A percentile compares a stretch with the other conserved stretches of the same genome.
Conservation (phyloP, 225 moss, liverwort and hornwort species). For the Bryum argenteum region DNA sequence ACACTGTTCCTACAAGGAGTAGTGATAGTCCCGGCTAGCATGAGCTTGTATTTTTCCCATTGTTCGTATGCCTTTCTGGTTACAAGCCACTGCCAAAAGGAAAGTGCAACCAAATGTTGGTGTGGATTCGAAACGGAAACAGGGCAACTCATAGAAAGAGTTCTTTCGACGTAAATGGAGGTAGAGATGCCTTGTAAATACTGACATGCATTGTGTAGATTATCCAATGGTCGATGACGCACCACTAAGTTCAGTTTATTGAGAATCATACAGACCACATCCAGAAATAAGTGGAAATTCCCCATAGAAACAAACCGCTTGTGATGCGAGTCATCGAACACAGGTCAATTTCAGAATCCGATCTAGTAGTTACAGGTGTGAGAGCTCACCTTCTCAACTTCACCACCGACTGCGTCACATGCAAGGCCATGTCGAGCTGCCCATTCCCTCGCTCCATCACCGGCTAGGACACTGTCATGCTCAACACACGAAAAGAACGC, state of each 20-base stretch:
- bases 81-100: slow-evolving; percentile 67
- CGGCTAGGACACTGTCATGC: slow-evolving; percentile 77
- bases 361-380: slow-evolving; percentile 3
- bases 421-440: slow-evolving; percentile 70
- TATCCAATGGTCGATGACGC: neutral
- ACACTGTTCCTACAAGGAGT: slow-evolving; percentile 23
- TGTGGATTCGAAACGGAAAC: slow-evolving; percentile 4
- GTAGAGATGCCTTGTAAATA: slow-evolving; percentile 5
- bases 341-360: slow-evolving; percentile 12
- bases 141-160: slow-evolving; percentile 25
- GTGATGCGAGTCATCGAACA: slow-evolving; percentile 7
- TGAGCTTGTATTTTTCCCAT: slow-evolving; percentile 77
- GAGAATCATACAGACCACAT: neutral
- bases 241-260: slow-evolving; percentile 7
- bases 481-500: slow-evolving; percentile 32
- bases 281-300: neutral
- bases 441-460: slow-evolving; percentile 97
- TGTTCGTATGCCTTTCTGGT: slow-evolving; percentile 70
- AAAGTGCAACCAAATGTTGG: neutral
- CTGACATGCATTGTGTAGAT: slow-evolving; percentile 12
- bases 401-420: slow-evolving; percentile 41
- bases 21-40: slow-evolving; percentile 53
- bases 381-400: slow-evolving; percentile 60
- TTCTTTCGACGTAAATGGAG: slow-evolving; percentile 10
- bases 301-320: neutral